Evolutionary conservation across 2,329 filamentous ascomycete genomes (phyloP).

Genomic region (Fusarium hostae): DNA sequence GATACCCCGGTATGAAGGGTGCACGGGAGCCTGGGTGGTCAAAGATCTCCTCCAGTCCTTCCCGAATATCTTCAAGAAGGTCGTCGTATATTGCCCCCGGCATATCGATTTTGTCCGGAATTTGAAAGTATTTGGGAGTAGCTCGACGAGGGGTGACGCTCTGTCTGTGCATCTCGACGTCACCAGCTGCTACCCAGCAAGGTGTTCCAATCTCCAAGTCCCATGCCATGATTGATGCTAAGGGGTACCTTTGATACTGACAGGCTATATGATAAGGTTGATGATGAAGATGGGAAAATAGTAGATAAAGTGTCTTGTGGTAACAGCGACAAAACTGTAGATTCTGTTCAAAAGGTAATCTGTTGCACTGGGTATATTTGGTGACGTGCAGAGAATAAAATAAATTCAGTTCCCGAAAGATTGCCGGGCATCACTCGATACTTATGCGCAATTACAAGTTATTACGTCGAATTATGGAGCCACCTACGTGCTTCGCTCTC

Average conservation of each 20-base stretch:
- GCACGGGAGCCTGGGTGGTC: neutral
- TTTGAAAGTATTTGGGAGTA: neutral
- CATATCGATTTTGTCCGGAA: neutral
- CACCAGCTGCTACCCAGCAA: neutral
- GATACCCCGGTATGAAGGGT: neutral
- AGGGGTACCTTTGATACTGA: fast-evolving
- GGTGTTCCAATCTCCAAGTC: neutral
- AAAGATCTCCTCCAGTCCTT: neutral
- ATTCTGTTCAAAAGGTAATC: fast-evolving
- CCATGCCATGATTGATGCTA: neutral
- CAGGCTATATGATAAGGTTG: neutral
- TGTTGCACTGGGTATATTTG: fast-evolving
- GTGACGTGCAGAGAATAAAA: neutral
- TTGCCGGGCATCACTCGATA: neutral
- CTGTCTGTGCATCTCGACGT: neutral
- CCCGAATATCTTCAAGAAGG: neutral
- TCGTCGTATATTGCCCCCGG: neutral
- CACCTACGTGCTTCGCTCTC: neutral
- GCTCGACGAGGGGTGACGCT: neutral
- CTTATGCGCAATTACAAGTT: neutral
- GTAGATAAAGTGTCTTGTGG: neutral
- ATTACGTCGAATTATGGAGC: neutral
- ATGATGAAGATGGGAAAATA: fast-evolving
- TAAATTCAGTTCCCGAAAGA: neutral
- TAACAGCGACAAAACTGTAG: neutral